phyloP scores from a whole-genome alignment of 106 monocot genomes.

The Acorus calamus region DNA sequence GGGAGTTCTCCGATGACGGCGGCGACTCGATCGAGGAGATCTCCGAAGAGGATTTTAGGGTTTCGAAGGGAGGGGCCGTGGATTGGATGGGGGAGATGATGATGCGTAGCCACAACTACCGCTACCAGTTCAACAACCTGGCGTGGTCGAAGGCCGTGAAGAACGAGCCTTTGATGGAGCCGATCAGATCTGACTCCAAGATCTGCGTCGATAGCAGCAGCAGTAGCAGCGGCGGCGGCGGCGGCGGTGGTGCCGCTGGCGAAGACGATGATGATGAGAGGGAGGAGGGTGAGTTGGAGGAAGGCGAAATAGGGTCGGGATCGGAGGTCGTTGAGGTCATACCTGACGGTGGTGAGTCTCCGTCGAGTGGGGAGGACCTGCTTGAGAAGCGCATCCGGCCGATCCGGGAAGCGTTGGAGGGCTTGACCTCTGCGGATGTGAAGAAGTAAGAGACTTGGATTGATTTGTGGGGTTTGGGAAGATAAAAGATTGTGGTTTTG shows the following conservation, averaged over 20 bases:
- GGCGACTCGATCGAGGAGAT: conserved; percentile 48
- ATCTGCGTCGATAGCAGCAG: conserved; percentile 8
- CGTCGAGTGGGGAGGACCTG: conserved; percentile 9
- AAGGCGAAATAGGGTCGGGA: background rate
- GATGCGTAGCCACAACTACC: conserved; percentile 33
- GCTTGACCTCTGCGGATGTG: conserved; percentile 49
- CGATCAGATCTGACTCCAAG: background rate
- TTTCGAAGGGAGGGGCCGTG: conserved; percentile 5
- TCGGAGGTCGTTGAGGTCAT: background rate
- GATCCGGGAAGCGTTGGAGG: conserved; percentile 73
- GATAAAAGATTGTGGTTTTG: too few relatives aligned
- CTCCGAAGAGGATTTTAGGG: conserved; percentile 43
- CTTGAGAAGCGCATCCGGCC: conserved; percentile 48
- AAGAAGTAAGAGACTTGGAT: conserved; percentile 58
- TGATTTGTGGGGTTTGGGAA: background rate
- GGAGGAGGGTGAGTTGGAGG: background rate
- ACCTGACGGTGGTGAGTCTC: conserved; percentile 1
- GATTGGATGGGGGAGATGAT: conserved; percentile 38
- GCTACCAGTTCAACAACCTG: conserved; percentile 50
- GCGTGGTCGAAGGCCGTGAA: conserved; percentile 95
- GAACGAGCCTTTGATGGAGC: conserved; percentile 67
- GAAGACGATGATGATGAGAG: conserved; percentile 10
- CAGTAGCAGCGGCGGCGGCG: background rate
- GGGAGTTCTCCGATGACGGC: conserved; percentile 33
- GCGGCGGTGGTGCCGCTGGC: background rate